Evolutionary conservation across 768 basidiomycete genomes (phyloP).

Genomic region (Russula vinacea): DNA sequence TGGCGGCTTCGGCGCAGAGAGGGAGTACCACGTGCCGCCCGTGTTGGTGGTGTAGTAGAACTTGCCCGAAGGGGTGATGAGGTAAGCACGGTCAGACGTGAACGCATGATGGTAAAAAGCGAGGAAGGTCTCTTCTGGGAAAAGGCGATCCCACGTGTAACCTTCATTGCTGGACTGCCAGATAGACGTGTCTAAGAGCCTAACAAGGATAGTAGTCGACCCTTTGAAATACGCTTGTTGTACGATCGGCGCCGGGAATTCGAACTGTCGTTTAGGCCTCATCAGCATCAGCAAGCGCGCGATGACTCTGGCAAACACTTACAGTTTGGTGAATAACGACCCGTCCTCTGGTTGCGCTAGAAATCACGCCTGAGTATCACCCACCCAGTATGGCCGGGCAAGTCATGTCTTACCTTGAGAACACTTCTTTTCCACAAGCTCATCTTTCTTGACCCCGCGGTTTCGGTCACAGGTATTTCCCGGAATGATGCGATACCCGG

Average conservation of each 20-base stretch:
- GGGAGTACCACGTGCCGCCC: conserved; percentile 65
- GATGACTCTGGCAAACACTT: conserved; percentile 33
- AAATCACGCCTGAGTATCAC: conserved; percentile 8
- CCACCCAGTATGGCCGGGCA: neutral
- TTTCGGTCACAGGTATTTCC: conserved; percentile 79
- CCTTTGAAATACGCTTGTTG: conserved; percentile 85
- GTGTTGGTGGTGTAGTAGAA: conserved; percentile 83
- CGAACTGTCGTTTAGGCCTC: conserved; percentile 44
- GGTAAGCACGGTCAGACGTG: conserved; percentile 78
- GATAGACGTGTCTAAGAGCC: conserved; percentile 68
- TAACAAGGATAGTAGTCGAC: conserved; percentile 81
- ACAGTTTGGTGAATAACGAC: conserved; percentile 73
- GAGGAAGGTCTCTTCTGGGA: conserved; percentile 62
- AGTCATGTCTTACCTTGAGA: conserved; percentile 52
- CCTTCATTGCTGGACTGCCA: conserved; percentile 98
- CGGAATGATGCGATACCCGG: conserved; percentile 88
- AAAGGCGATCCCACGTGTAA: conserved; percentile 77
- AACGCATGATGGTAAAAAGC: conserved; percentile 86
- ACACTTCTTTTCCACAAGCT: conserved; percentile 68
- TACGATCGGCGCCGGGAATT: conserved; percentile 60
- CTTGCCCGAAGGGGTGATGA: conserved; percentile 64
- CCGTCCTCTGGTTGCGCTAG: conserved; percentile 75
- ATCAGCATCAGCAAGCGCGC: neutral
- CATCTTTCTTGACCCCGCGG: conserved; percentile 64
- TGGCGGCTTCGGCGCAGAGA: conserved; percentile 62